Evolutionary conservation across 2,329 filamentous ascomycete genomes (phyloP), one percentile per base, ranked within the genome.

Genomic region (Cladosporium sp.): DNA sequence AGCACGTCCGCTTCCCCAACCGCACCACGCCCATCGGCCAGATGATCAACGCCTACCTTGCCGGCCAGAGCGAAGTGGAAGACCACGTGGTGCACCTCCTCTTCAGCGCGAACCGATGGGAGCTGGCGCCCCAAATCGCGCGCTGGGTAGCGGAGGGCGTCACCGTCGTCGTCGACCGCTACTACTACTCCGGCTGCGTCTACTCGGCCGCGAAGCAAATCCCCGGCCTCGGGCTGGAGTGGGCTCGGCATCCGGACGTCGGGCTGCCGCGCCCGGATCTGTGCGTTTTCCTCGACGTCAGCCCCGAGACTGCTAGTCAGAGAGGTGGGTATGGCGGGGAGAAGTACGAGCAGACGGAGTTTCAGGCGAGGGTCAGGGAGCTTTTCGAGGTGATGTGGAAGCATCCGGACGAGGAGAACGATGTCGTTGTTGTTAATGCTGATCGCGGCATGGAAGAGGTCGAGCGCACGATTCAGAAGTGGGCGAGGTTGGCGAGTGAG

Each of bases 181-280:
- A 97, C 73, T 95, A 95, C 67, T 92, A 96, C 74, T 93, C 88
- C 17, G 93, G 93, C 48, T 88, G 91, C 51, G 89, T 96, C 43
- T 99, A 97, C 73, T 89, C 85, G 19, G 89, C 89, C 0, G 92
- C 93, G 3, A 97, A 97, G 66, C 76, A 82, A 39, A 89, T 88
- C 59, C 80, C 84, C 0, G 68, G 74, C 2, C 77, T 96, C 11
- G 73, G 79, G 0, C 74, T 96, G 0, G 70, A 79, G 0, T 99
- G 93, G 91, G 90, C 89, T 7, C 84, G 88, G 59, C 79, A 83
- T 13, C 89, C 91, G 1, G 93, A 97, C 61, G 79, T 88, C 12
- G 92, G 92, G 0, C 78, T 99, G 0, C 92, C 93, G 1, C 80
- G 86, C 4, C 92, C 93, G 0, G 93, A 99, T 71, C 66, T 91